phyloP scores from a whole-genome alignment of 2,329 filamentous ascomycete genomes.

The Tolypocladium amazonense region DNA sequence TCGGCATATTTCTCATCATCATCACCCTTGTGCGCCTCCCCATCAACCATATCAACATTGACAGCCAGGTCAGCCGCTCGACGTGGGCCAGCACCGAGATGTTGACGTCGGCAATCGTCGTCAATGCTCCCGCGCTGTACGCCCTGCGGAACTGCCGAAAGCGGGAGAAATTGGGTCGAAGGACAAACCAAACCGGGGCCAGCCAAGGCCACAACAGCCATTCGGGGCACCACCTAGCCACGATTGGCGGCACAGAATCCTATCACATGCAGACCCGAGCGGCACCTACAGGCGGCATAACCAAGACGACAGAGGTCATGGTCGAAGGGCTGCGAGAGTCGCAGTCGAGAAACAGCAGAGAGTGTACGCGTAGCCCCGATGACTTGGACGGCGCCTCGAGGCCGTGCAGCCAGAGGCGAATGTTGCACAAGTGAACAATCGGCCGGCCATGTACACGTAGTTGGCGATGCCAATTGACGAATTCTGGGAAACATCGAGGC shows the following conservation, averaged over 20 bases:
- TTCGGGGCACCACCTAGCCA: not conserved
- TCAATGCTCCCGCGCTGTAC: slow-evolving; percentile 26
- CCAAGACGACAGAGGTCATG: not conserved
- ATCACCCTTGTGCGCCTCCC: slow-evolving; percentile 27
- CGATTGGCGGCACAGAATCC: not conserved
- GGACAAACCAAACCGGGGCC: not conserved
- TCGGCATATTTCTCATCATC: slow-evolving; percentile 27
- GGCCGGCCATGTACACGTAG: not conserved
- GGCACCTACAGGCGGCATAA: not conserved
- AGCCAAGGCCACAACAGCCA: too few species aligned
- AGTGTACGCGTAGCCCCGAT: not conserved
- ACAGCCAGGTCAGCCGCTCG: slow-evolving; percentile 22
- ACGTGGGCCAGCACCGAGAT: slow-evolving; percentile 28
- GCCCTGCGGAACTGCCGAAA: slow-evolving; percentile 19
- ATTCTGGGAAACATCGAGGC: not conserved
- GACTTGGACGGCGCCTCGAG: not conserved
- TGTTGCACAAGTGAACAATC: not conserved
- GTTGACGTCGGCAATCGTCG: slow-evolving; percentile 19
- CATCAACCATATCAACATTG: slow-evolving; percentile 22
- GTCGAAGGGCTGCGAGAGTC: not conserved
- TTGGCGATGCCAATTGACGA: not conserved
- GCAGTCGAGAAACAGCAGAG: not conserved
- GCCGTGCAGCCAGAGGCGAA: not conserved
- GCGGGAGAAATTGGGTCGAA: slow-evolving; percentile 4
- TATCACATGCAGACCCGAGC: not conserved